phyloP scores from a whole-genome alignment of 352 stramenopile genomes.

The Globisporangium barbulae region DNA sequence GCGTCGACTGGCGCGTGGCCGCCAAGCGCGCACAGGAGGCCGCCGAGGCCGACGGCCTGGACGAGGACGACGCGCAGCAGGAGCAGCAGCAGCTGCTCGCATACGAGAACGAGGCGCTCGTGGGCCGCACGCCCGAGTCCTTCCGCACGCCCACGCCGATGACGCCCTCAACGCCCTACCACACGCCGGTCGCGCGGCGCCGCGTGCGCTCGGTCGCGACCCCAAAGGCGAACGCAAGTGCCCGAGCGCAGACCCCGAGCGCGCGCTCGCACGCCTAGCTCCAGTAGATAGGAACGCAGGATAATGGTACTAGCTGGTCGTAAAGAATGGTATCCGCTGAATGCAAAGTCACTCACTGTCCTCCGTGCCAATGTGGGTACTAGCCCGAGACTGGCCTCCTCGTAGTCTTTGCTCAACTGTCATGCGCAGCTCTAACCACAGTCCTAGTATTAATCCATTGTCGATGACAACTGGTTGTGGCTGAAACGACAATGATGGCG shows the following conservation, averaged over 20 bases:
- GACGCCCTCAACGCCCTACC: slow-evolving; percentile 29
- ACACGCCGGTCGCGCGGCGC: slow-evolving; percentile 32
- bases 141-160: slow-evolving; percentile 32
- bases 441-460: too few species aligned
- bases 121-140: slow-evolving; percentile 32
- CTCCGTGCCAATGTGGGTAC: background rate
- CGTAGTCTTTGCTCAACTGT: too few species aligned
- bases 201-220: slow-evolving; percentile 23
- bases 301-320: background rate
- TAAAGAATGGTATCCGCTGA: background rate
- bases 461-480: too few species aligned
- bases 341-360: background rate
- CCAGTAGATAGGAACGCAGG: background rate
- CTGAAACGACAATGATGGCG: background rate
- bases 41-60: slow-evolving; percentile 27
- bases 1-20: slow-evolving; percentile 43
- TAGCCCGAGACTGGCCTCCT: too few species aligned
- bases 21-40: slow-evolving; percentile 29
- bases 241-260: slow-evolving; percentile 9
- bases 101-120: slow-evolving; percentile 44
- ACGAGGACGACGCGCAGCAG: slow-evolving; percentile 22
- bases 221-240: background rate
- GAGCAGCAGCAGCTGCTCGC: slow-evolving; percentile 36
- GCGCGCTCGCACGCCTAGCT: slow-evolving; percentile 13
- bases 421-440: too few species aligned